Percentiles rank a stretch among this genome's conserved stretches.
phyloP scores from a whole-genome alignment of 2,329 filamentous ascomycete species.

The Didymella pomorum region DNA sequence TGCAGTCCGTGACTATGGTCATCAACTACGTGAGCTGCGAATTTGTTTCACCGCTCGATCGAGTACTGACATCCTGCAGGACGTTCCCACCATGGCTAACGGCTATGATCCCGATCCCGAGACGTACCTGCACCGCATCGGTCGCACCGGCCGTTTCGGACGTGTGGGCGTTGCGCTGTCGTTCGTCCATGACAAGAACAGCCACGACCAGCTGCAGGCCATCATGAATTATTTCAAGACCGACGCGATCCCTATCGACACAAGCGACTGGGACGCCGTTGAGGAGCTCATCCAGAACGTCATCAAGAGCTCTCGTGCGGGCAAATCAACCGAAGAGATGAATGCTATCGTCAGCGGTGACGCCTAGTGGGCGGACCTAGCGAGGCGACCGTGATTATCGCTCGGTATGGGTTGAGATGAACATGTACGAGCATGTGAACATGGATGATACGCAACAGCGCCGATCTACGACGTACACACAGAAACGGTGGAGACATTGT shows the following conservation, averaged over 20 bases:
- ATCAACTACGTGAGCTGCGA: slow-evolving; percentile 79
- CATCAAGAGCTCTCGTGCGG: slow-evolving; percentile 52
- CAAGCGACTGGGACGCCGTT: slow-evolving; percentile 88
- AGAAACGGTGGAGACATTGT: slow-evolving; percentile 1
- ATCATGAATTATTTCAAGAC: slow-evolving; percentile 84
- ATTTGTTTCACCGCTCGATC: not conserved
- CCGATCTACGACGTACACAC: not conserved
- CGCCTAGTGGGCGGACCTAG: slow-evolving; percentile 1
- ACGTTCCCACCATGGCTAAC: slow-evolving; percentile 64
- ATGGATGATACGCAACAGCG: not conserved
- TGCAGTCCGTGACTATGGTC: slow-evolving; percentile 93
- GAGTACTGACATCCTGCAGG: slow-evolving; percentile 53
- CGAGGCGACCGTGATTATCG: not conserved
- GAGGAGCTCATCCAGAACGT: slow-evolving; percentile 80
- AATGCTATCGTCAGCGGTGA: slow-evolving; percentile 14
- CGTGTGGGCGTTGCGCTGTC: slow-evolving; percentile 95
- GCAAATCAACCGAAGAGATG: slow-evolving; percentile 53
- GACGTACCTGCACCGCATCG: slow-evolving; percentile 97
- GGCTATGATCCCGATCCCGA: slow-evolving; percentile 79
- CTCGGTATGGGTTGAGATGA: not conserved
- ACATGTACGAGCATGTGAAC: slow-evolving; percentile 8
- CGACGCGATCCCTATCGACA: slow-evolving; percentile 80
- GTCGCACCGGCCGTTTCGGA: slow-evolving; percentile 94
- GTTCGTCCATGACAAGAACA: slow-evolving; percentile 87
- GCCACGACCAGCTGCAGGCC: slow-evolving; percentile 78